These are phyloP conservation scores for Dactylonectria estremocensis DNA, from an alignment of 2,329 filamentous ascomycete genomes.

Conservation along the genomic window DNA sequence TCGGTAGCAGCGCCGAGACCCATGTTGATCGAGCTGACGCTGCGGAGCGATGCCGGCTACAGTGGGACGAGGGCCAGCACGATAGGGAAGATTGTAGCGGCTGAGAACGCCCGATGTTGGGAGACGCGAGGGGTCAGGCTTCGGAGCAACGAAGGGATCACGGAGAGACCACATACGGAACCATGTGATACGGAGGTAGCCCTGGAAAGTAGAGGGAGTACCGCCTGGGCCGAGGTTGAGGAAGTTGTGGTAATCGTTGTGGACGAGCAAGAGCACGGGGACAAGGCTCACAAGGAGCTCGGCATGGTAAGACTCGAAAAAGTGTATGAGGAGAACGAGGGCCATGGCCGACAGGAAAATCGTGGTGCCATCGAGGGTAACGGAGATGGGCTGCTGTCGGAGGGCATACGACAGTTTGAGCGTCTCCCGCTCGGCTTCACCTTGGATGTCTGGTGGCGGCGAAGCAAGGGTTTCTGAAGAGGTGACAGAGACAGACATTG, in stretches of 20 bases:
- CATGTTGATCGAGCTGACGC: conserved; percentile 80
- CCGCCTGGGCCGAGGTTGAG: conserved; percentile 85
- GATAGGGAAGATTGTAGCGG: conserved; percentile 68
- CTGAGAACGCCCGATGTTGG: conserved; percentile 73
- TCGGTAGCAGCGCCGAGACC: conserved; percentile 67
- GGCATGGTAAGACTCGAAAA: conserved; percentile 63
- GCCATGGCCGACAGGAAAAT: conserved; percentile 62
- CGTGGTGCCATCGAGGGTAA: conserved; percentile 67
- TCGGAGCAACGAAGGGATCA: conserved; percentile 76
- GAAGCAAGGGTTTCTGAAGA: conserved; percentile 46
- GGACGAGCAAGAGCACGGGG: conserved; percentile 67
- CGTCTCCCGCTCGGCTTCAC: conserved; percentile 41
- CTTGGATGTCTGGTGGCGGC: conserved; percentile 39
- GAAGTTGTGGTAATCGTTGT: conserved; percentile 83
- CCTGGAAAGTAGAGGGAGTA: conserved; percentile 80
- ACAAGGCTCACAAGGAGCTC: conserved; percentile 66
- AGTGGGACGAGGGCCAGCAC: conserved; percentile 74
- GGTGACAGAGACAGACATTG: conserved; percentile 49
- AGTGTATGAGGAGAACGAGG: conserved; percentile 68
- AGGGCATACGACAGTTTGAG: conserved; percentile 42
- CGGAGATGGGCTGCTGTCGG: conserved; percentile 65
- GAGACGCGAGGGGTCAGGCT: conserved; percentile 64
- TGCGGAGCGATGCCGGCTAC: conserved; percentile 87
- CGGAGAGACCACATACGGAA: conserved; percentile 80
- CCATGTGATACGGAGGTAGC: conserved; percentile 82